These are phyloP conservation scores for Epichloe hybrida DNA, from an alignment of 2,329 filamentous ascomycete species.

Conservation along the genomic window DNA sequence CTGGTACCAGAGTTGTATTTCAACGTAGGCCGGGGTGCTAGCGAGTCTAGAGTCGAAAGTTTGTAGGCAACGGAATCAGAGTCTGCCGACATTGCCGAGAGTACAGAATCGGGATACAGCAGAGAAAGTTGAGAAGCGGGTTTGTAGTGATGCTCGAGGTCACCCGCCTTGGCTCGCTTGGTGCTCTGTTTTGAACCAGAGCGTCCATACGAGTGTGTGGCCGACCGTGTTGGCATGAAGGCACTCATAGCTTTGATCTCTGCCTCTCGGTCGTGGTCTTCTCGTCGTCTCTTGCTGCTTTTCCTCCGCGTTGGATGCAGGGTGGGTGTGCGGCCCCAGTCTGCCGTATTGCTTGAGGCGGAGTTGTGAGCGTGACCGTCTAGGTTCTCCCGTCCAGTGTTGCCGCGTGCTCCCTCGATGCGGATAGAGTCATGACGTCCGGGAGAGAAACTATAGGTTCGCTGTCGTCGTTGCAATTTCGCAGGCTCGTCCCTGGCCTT, in stretches of 20 bases:
- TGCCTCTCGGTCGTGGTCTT: conserved; percentile 67
- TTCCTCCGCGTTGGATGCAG: conserved; percentile 51
- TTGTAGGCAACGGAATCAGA: conserved; percentile 64
- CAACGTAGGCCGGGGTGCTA: conserved; percentile 75
- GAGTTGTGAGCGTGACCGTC: conserved; percentile 5
- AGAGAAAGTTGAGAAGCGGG: conserved; percentile 62
- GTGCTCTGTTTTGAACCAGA: conserved; percentile 52
- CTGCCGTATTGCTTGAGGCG: conserved; percentile 3
- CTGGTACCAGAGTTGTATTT: conserved; percentile 57
- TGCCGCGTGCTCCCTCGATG: conserved; percentile 17
- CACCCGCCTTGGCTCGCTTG: conserved; percentile 47
- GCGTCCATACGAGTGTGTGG: conserved; percentile 43
- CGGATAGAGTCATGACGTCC: conserved; percentile 41
- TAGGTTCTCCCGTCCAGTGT: conserved; percentile 1
- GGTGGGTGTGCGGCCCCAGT: conserved; percentile 29
- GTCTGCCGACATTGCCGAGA: conserved; percentile 62
- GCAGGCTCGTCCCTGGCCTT: conserved; percentile 33
- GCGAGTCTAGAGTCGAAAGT: conserved; percentile 64
- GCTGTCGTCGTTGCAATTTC: conserved; percentile 33
- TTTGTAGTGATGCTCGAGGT: conserved; percentile 39
- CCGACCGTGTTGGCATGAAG: conserved; percentile 50
- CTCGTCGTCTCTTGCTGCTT: conserved; percentile 63
- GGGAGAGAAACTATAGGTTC: conserved; percentile 50
- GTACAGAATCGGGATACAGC: conserved; percentile 58
- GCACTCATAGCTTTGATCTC: conserved; percentile 79